Conservation (phyloP, 1,284 basidiomycete species). For the Trichosporon asahii region DNA sequence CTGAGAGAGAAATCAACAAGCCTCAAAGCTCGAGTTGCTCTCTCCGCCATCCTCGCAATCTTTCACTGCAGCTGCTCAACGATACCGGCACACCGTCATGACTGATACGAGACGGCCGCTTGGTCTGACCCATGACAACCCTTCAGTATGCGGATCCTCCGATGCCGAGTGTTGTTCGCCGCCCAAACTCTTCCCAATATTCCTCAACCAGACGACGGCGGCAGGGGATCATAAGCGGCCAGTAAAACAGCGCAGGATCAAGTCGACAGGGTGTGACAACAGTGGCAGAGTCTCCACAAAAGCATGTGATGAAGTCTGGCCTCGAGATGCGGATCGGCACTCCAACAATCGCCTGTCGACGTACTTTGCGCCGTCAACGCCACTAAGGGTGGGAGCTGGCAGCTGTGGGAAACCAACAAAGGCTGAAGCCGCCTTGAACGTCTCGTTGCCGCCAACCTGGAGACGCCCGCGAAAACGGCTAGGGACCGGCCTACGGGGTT, state of each 20-base stretch:
- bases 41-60: too few relatives aligned
- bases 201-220: neutral
- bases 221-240: neutral
- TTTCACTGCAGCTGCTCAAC: neutral
- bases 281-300: neutral
- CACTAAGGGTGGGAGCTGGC: neutral
- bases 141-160: neutral
- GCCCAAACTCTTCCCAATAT: constrained; percentile 18
- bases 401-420: neutral
- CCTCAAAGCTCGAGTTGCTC: too few relatives aligned
- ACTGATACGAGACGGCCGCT: neutral
- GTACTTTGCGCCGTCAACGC: neutral
- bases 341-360: neutral
- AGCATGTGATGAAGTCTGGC: neutral
- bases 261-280: neutral
- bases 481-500: neutral
- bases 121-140: neutral
- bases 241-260: neutral
- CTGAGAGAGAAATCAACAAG: neutral
- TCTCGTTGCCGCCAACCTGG: neutral
- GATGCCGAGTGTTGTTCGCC: neutral
- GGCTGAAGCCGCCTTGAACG: neutral
- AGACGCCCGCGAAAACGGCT: constrained; percentile 6
- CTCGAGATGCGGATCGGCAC: neutral
- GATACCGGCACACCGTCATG: neutral